These are phyloP conservation scores for Vitis rotundifolia DNA, from an alignment of 164 flowering plant genomes.

Conservation along the genomic window DNA sequence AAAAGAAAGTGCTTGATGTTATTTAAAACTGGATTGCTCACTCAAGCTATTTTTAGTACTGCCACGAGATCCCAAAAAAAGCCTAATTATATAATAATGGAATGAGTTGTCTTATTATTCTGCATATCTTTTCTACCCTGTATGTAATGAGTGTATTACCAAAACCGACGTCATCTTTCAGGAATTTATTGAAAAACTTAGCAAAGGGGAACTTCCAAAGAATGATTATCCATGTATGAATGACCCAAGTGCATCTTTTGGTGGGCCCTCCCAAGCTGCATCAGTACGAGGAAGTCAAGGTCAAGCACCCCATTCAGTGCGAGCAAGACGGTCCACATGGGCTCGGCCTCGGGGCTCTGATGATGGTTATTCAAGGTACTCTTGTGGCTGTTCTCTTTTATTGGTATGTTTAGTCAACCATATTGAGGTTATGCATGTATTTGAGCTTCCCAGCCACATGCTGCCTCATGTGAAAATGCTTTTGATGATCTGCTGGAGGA, in stretches of 20 bases:
- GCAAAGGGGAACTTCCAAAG: conserved; percentile 81
- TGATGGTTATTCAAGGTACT: conserved; percentile 90
- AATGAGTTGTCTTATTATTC: too few relatives aligned
- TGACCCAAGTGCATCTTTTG: conserved; percentile 66
- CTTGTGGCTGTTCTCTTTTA: not conserved
- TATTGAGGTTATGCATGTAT: not conserved
- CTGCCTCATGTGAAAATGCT: too few relatives aligned
- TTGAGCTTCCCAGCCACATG: too few relatives aligned
- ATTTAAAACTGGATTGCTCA: too few relatives aligned
- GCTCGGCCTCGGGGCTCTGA: conserved; percentile 84
- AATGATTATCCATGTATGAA: conserved; percentile 87
- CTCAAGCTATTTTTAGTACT: too few relatives aligned
- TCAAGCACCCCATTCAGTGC: conserved; percentile 82
- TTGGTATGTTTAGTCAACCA: not conserved
- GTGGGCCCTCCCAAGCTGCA: conserved; percentile 41
- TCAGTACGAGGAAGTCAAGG: conserved; percentile 36
- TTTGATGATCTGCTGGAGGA: too few relatives aligned
- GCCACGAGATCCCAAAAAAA: too few relatives aligned
- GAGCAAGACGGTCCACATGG: conserved; percentile 94
- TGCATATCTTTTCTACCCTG: not conserved
- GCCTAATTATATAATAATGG: too few relatives aligned
- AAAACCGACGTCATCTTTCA: conserved; percentile 22
- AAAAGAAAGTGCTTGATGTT: too few relatives aligned
- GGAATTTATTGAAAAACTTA: conserved; percentile 84
- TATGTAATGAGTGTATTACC: not conserved